Percentiles rank a stretch among this genome's conserved stretches.
phyloP scores from a whole-genome alignment of 371 early-diverging fungal species.

The Mucor velutinosus region DNA sequence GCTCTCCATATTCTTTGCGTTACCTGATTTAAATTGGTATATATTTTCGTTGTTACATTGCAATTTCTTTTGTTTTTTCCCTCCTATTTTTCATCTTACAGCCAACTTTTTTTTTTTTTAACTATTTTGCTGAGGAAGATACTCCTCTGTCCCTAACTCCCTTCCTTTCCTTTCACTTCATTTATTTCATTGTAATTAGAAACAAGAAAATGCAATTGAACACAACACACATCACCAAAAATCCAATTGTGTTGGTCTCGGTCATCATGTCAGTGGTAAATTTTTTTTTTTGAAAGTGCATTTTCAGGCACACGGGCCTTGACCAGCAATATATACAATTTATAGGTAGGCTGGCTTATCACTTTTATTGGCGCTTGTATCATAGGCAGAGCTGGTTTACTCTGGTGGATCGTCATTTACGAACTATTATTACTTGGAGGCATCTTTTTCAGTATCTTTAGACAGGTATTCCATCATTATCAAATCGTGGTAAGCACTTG shows the following conservation, averaged over 20 bases:
- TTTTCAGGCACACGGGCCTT: not conserved
- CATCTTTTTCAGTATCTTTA: conserved; percentile 29
- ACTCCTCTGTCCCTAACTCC: not conserved
- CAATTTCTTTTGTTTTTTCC: not conserved
- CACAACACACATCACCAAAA: conserved; percentile 13
- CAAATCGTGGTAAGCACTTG: conserved; percentile 31
- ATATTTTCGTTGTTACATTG: not conserved
- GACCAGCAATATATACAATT: not conserved
- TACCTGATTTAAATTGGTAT: not conserved
- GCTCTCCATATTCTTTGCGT: not conserved
- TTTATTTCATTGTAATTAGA: not conserved
- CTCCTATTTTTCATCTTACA: not conserved
- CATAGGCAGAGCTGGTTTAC: conserved; percentile 17
- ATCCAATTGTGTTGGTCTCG: conserved; percentile 16
- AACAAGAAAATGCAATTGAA: conserved; percentile 13
- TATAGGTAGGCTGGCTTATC: conserved; percentile 44
- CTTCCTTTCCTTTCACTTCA: conserved; percentile 10
- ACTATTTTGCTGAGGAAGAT: not conserved
- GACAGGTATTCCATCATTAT: conserved; percentile 38
- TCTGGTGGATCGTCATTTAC: conserved; percentile 48
- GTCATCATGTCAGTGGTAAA: conserved; percentile 19
- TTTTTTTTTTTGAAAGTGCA: not conserved
- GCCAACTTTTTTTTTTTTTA: not conserved
- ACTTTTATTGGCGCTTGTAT: conserved; percentile 43
- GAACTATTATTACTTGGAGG: conserved; percentile 36